These are phyloP conservation scores for Penicillium sp. DNA, from an alignment of 2,329 filamentous ascomycete genomes.

Conservation along the genomic window DNA sequence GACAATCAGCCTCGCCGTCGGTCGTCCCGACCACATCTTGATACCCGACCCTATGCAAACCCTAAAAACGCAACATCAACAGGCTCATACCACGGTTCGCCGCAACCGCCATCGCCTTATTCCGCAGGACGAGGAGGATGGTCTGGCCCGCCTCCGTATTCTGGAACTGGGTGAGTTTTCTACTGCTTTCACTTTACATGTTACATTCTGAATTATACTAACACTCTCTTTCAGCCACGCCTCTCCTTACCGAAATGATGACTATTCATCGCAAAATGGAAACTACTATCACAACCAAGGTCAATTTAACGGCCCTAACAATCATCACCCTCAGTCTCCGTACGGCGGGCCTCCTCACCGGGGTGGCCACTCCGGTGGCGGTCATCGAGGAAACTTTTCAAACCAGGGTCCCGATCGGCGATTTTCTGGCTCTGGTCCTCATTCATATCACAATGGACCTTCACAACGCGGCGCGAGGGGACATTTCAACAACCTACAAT, in stretches of 20 bases:
- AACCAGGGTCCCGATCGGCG: slow-evolving; percentile 47
- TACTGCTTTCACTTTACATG: neutral
- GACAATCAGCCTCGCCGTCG: slow-evolving; percentile 36
- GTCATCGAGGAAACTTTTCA: slow-evolving; percentile 62
- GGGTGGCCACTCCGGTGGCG: slow-evolving; percentile 49
- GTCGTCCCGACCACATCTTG: slow-evolving; percentile 43
- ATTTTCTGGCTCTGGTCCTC: slow-evolving; percentile 47
- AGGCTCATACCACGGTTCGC: slow-evolving; percentile 59
- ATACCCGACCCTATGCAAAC: slow-evolving; percentile 53
- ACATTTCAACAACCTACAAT: slow-evolving; percentile 68
- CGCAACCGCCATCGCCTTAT: slow-evolving; percentile 63
- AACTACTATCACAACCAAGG: slow-evolving; percentile 55
- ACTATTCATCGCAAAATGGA: slow-evolving; percentile 51
- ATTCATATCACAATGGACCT: slow-evolving; percentile 44
- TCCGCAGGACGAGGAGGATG: slow-evolving; percentile 55
- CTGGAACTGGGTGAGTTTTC: slow-evolving; percentile 51
- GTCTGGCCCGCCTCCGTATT: slow-evolving; percentile 46
- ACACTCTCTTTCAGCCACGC: slow-evolving; percentile 59
- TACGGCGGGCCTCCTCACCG: slow-evolving; percentile 51
- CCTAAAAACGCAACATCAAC: slow-evolving; percentile 58
- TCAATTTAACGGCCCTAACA: slow-evolving; percentile 57
- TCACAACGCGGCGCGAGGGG: slow-evolving; percentile 54
- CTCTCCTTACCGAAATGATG: slow-evolving; percentile 59
- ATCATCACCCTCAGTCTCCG: slow-evolving; percentile 44
- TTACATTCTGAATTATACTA: slow-evolving; percentile 10